Evolutionary conservation across 768 basidiomycete species (phyloP).

Genomic region (Candolleomyces eurysporus): DNA sequence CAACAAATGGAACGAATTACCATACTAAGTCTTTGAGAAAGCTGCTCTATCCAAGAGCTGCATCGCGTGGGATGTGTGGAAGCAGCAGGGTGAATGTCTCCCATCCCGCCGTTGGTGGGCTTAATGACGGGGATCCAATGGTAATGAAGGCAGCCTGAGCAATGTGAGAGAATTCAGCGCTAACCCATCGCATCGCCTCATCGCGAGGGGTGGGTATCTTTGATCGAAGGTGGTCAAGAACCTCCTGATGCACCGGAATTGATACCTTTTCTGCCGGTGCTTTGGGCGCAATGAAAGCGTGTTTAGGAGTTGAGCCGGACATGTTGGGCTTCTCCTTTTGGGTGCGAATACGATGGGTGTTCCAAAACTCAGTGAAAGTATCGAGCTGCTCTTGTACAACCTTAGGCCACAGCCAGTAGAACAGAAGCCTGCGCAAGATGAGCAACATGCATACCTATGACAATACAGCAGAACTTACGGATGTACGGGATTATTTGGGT

Average conservation of each 20-base stretch:
- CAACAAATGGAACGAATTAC: no score
- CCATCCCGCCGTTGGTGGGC: no score
- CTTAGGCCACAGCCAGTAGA: slow-evolving; percentile 27
- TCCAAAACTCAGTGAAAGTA: background rate
- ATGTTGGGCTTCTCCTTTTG: slow-evolving; percentile 23
- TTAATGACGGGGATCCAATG: no score
- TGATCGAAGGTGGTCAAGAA: slow-evolving; percentile 14
- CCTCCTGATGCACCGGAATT: slow-evolving; percentile 1
- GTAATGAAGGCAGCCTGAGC: no score
- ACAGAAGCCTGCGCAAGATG: slow-evolving; percentile 10
- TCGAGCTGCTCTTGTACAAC: slow-evolving; percentile 19
- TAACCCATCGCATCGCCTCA: slow-evolving; percentile 18
- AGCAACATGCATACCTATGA: background rate
- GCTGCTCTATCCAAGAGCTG: no score
- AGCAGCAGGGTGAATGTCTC: no score
- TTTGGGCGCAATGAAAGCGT: slow-evolving; percentile 14
- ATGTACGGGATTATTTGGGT: background rate
- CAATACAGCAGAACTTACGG: background rate
- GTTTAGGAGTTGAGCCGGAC: slow-evolving; percentile 20
- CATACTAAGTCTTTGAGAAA: no score
- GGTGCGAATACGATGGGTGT: slow-evolving; percentile 19
- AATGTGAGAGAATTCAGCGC: background rate
- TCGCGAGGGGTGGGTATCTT: slow-evolving; percentile 14
- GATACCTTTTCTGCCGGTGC: background rate
- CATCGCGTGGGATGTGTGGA: no score